A percentile compares a stretch with the other conserved stretches of the same genome.
These are phyloP conservation scores for Castanea crenata DNA, from an alignment of 306 rosid genomes.

Conservation along the genomic window DNA sequence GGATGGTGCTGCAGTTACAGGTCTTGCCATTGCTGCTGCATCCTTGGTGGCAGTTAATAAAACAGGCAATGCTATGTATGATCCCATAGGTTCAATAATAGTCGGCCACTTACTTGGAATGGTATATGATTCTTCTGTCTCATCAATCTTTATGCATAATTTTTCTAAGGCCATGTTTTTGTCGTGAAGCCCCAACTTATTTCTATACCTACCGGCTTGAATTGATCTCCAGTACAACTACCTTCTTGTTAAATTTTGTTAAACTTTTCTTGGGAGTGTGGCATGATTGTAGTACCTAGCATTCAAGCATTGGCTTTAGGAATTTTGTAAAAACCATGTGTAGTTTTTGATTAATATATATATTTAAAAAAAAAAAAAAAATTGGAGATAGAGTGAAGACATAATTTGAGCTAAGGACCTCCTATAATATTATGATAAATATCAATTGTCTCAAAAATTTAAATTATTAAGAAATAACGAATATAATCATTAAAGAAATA, in stretches of 20 bases:
- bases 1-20: constrained; percentile 98
- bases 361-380: too few relatives aligned
- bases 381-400: too few relatives aligned
- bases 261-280: not conserved
- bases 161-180: not conserved
- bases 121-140: constrained; percentile 44
- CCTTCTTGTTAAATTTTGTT: not conserved
- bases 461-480: too few relatives aligned
- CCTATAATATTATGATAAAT: too few relatives aligned
- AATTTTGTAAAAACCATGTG: not conserved
- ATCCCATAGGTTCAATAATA: constrained; percentile 88
- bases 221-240: not conserved
- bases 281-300: constrained; percentile 1
- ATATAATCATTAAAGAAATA: too few relatives aligned
- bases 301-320: not conserved
- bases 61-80: constrained; percentile 94
- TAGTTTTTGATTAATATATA: too few relatives aligned
- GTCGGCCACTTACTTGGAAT: constrained; percentile 97
- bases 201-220: not conserved
- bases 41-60: constrained; percentile 78
- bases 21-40: constrained; percentile 90
- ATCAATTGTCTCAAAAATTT: too few relatives aligned
- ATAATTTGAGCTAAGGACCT: too few relatives aligned
- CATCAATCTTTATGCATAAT: not conserved
- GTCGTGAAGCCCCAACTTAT: not conserved